phyloP scores from a whole-genome alignment of 1,284 basidiomycete species.

The Schizophyllum amplum region DNA sequence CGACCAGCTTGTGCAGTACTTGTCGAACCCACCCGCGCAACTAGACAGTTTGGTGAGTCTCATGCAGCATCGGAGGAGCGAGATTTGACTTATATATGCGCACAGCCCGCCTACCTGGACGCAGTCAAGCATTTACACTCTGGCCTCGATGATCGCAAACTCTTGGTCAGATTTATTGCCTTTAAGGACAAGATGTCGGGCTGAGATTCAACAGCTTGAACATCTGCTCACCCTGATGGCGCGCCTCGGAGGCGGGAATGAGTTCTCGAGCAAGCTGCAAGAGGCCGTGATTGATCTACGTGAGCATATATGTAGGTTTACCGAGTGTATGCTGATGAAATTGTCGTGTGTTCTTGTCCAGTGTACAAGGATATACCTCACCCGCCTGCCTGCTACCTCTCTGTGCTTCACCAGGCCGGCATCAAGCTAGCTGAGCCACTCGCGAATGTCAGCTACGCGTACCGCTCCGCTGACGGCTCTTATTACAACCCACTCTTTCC shows the following conservation, averaged over 20 bases:
- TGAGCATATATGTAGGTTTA: constrained; percentile 31
- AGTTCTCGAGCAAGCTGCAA: constrained; percentile 31
- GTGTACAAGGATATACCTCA: constrained; percentile 66
- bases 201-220: constrained; percentile 37
- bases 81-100: neutral
- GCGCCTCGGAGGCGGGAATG: constrained; percentile 27
- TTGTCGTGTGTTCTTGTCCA: constrained; percentile 18
- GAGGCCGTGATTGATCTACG: constrained; percentile 39
- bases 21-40: constrained; percentile 17
- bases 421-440: constrained; percentile 9
- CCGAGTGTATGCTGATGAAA: constrained; percentile 8
- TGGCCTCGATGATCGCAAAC: constrained; percentile 49
- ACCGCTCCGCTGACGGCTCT: constrained; percentile 48
- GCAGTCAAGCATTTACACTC: constrained; percentile 35
- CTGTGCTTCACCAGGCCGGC: constrained; percentile 9
- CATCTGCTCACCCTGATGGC: constrained; percentile 48
- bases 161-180: constrained; percentile 32
- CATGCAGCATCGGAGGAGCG: neutral
- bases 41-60: constrained; percentile 23
- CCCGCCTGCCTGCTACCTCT: constrained; percentile 47
- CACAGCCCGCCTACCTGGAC: constrained; percentile 42
- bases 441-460: constrained; percentile 32
- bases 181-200: neutral
- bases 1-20: neutral
- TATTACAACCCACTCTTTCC: constrained; percentile 51